phyloP scores from a whole-genome alignment of 2,329 filamentous ascomycete genomes.

The Camillea tinctor region DNA sequence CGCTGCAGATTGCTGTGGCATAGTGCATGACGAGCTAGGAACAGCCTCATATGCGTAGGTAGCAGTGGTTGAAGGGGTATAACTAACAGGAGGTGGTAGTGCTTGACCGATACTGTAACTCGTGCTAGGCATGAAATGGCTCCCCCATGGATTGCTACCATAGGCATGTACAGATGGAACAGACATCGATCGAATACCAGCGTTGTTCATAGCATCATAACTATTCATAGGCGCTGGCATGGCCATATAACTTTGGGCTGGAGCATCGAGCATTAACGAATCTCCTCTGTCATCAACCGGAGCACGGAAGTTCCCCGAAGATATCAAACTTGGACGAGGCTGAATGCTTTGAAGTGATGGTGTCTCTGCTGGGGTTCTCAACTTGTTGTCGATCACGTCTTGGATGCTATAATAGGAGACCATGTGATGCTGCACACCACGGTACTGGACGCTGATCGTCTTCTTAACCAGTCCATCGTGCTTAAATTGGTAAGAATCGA shows the following conservation, averaged over 20 bases:
- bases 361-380: slow-evolving; percentile 59
- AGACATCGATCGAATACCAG: slow-evolving; percentile 17
- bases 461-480: slow-evolving; percentile 83
- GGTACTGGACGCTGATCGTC: slow-evolving; percentile 77
- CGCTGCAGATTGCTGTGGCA: slow-evolving; percentile 5
- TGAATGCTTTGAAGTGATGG: slow-evolving; percentile 47
- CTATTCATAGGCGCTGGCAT: neutral
- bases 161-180: slow-evolving; percentile 17
- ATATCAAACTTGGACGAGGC: slow-evolving; percentile 58
- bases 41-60: slow-evolving; percentile 5
- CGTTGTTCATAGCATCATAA: slow-evolving; percentile 5
- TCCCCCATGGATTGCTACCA: slow-evolving; percentile 1
- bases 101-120: slow-evolving; percentile 9
- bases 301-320: slow-evolving; percentile 64
- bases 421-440: slow-evolving; percentile 76
- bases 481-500: slow-evolving; percentile 91
- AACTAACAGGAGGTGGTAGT: slow-evolving; percentile 13
- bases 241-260: neutral
- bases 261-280: slow-evolving; percentile 10
- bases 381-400: slow-evolving; percentile 65
- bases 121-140: neutral
- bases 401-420: slow-evolving; percentile 86
- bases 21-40: slow-evolving; percentile 6
- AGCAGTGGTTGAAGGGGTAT: neutral
- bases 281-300: slow-evolving; percentile 55